Conservation (phyloP, 2,329 filamentous ascomycete genomes). For the Boeremia lycopersici region DNA sequence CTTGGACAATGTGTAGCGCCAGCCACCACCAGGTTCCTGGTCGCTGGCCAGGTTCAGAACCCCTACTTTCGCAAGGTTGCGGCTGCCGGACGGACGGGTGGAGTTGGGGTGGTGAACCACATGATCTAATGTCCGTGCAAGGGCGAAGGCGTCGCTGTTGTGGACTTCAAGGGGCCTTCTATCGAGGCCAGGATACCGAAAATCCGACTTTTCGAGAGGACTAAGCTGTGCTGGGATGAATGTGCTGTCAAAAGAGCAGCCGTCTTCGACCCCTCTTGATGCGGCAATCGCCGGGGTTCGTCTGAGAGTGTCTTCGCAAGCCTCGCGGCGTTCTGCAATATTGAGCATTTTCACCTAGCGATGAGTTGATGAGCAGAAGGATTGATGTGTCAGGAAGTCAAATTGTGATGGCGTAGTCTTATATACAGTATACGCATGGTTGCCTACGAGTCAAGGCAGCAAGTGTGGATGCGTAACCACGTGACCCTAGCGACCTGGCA, state of each 20-base stretch:
- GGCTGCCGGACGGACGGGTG: not conserved
- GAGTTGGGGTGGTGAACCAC: not conserved
- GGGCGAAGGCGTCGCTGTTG: slow-evolving; percentile 28
- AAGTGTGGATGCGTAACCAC: no score
- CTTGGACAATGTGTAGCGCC: slow-evolving; percentile 25
- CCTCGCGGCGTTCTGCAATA: slow-evolving; percentile 23
- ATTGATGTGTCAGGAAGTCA: no score
- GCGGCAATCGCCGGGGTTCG: slow-evolving; percentile 19
- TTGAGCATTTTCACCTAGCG: slow-evolving; percentile 17
- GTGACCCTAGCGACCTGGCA: no score
- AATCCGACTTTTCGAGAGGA: slow-evolving; percentile 13
- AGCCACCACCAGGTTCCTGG: slow-evolving; percentile 27
- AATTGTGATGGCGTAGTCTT: no score
- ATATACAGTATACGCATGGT: no score
- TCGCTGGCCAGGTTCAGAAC: slow-evolving; percentile 31
- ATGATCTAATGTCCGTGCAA: slow-evolving; percentile 17
- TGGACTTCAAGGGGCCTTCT: slow-evolving; percentile 19
- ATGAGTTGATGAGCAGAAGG: no score
- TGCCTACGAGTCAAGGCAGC: no score
- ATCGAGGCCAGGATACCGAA: slow-evolving; percentile 10
- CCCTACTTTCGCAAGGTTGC: slow-evolving; percentile 16
- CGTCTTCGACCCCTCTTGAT: slow-evolving; percentile 14
- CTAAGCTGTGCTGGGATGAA: slow-evolving; percentile 27
- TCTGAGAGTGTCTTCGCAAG: slow-evolving; percentile 30
- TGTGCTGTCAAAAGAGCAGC: slow-evolving; percentile 18